Evolutionary conservation across 2,329 filamentous ascomycete genomes (phyloP).

Genomic region (Rhinocladiella mackenziei): DNA sequence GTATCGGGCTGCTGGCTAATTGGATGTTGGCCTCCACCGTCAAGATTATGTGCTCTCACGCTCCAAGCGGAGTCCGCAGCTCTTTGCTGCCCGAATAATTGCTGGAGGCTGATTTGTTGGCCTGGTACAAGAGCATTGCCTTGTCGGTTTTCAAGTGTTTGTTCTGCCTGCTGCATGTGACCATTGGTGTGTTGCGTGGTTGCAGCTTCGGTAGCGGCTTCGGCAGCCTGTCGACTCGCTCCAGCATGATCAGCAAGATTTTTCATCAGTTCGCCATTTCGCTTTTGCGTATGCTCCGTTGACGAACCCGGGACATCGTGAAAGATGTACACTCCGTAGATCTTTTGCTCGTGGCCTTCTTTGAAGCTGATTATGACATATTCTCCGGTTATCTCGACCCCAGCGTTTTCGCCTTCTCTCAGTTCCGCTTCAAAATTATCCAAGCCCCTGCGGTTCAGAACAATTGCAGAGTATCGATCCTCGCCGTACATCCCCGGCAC

Average conservation of each 20-base stretch:
- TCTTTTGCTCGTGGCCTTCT: constrained; percentile 32
- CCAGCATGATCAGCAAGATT: constrained; percentile 53
- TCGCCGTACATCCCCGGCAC: constrained; percentile 43
- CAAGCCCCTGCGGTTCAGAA: constrained; percentile 68
- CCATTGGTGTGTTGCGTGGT: constrained; percentile 31
- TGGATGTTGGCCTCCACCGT: constrained; percentile 6
- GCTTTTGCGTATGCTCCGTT: constrained; percentile 49
- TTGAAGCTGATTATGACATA: constrained; percentile 56
- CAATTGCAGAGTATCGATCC: constrained; percentile 56
- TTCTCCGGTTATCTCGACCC: constrained; percentile 62
- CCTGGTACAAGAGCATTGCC: constrained; percentile 41
- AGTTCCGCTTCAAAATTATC: constrained; percentile 68
- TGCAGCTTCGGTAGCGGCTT: constrained; percentile 36
- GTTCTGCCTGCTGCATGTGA: constrained; percentile 38
- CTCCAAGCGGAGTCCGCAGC: constrained; percentile 51
- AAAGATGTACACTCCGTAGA: constrained; percentile 63
- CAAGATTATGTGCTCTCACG: constrained; percentile 43
- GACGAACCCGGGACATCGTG: constrained; percentile 55
- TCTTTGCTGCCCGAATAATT: constrained; percentile 54
- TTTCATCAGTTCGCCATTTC: constrained; percentile 48
- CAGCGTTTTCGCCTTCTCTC: constrained; percentile 49
- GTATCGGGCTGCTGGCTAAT: constrained; percentile 34
- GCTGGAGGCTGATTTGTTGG: constrained; percentile 51
- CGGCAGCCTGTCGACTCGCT: constrained; percentile 45
- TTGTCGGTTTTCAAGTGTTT: constrained; percentile 29